Percentiles rank a stretch among this genome's conserved stretches.
Evolutionary conservation across 139 green algal species (phyloP).

Genomic region (Micractinium conductrix): DNA sequence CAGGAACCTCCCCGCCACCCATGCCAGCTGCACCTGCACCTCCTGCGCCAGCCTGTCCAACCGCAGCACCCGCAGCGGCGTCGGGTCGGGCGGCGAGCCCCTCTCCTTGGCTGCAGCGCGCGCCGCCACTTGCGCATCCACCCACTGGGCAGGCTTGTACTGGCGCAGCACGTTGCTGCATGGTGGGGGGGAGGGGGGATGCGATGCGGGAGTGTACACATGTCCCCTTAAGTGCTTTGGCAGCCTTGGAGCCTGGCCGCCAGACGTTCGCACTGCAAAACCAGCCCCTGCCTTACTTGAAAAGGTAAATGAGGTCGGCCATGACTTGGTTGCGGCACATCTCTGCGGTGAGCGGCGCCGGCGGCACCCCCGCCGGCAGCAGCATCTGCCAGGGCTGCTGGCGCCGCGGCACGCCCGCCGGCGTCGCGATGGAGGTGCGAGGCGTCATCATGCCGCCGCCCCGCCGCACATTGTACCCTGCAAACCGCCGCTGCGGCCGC

Average conservation of each 20-base stretch:
- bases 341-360: background rate
- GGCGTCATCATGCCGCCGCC: conserved; percentile 6
- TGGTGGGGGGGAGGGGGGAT: background rate
- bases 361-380: conserved; percentile 20
- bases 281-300: conserved; percentile 12
- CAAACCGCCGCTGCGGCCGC: conserved; percentile 11
- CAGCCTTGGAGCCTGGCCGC: too few species aligned
- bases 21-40: conserved; percentile 26
- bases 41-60: conserved; percentile 19
- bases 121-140: conserved; percentile 9
- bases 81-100: background rate
- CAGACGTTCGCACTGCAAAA: background rate
- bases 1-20: too few species aligned
- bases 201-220: too few species aligned
- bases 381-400: conserved; percentile 37
- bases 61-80: conserved; percentile 26
- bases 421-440: background rate
- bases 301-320: conserved; percentile 68
- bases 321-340: conserved; percentile 60
- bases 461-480: conserved; percentile 7
- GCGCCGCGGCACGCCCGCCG: background rate
- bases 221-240: too few species aligned
- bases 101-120: conserved; percentile 5
- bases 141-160: conserved; percentile 46
- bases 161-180: conserved; percentile 58